Conservation (phyloP, 1,284 basidiomycete species). For the Boletus smithii region DNA sequence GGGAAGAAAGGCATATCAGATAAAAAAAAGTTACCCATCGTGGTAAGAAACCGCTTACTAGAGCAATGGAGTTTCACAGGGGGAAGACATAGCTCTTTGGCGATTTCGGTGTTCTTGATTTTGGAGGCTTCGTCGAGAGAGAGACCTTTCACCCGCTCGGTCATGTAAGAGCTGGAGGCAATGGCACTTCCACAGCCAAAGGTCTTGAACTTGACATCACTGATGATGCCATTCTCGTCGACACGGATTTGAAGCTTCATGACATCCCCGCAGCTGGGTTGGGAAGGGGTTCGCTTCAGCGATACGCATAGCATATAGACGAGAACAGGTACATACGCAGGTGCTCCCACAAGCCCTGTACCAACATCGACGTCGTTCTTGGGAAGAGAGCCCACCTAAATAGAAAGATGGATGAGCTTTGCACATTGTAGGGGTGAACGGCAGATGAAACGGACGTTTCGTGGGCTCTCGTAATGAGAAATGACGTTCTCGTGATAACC, state of each 20-base stretch:
- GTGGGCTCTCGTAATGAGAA: conserved; percentile 92
- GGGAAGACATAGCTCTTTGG: conserved; percentile 92
- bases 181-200: conserved; percentile 98
- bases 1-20: conserved; percentile 23
- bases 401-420: conserved; percentile 48
- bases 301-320: conserved; percentile 6
- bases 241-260: conserved; percentile 99
- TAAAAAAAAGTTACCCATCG: conserved; percentile 8
- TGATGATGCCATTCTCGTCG: conserved; percentile 91
- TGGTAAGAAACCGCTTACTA: conserved; percentile 48
- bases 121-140: conserved; percentile 91
- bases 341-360: conserved; percentile 96
- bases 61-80: conserved; percentile 95
- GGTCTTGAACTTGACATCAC: conserved; percentile 98
- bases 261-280: conserved; percentile 78
- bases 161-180: conserved; percentile 96
- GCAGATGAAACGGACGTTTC: conserved; percentile 69
- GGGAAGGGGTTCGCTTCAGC: conserved; percentile 11
- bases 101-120: conserved; percentile 99
- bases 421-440: conserved; percentile 21
- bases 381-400: conserved; percentile 90
- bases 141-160: conserved; percentile 95
- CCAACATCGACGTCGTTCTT: conserved; percentile 92
- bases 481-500: conserved; percentile 92
- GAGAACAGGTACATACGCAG: conserved; percentile 68